These are phyloP conservation scores for Aureobasidium sp. DNA, from an alignment of 2,329 filamentous ascomycete genomes.

Conservation along the genomic window DNA sequence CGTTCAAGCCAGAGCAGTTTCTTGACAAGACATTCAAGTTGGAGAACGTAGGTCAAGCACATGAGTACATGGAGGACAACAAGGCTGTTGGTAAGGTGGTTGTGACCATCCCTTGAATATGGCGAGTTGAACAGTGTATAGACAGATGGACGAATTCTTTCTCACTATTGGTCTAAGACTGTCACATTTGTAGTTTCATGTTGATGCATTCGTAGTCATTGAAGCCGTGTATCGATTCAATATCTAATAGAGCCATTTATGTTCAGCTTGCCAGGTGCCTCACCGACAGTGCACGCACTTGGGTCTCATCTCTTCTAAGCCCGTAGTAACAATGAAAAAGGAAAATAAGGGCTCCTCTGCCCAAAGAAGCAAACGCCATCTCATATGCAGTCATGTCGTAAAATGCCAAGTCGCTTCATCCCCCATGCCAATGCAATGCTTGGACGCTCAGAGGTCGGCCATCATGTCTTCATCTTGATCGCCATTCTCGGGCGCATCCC, in stretches of 20 bases:
- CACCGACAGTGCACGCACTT: not conserved
- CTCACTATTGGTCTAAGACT: too few species aligned
- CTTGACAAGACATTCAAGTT: conserved; percentile 7
- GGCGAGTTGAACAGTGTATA: too few species aligned
- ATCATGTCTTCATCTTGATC: conserved; percentile 24
- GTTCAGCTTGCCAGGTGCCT: not conserved
- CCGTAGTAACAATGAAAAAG: not conserved
- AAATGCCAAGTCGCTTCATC: not conserved
- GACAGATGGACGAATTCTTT: too few species aligned
- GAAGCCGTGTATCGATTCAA: not conserved
- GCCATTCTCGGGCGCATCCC: conserved; percentile 18
- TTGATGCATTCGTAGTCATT: not conserved
- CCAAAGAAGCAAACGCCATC: not conserved
- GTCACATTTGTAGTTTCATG: too few species aligned
- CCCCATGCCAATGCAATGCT: not conserved
- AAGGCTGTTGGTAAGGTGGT: conserved; percentile 5
- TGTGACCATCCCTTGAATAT: not conserved
- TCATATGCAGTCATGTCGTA: conserved; percentile 2
- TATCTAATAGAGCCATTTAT: not conserved
- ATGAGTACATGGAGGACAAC: conserved; percentile 9
- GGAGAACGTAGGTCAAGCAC: not conserved
- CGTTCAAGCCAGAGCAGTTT: conserved; percentile 1
- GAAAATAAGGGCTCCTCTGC: not conserved
- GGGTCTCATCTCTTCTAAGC: not conserved
- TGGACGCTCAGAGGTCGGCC: conserved; percentile 14